A percentile compares a stretch with the other conserved stretches of the same genome.
Conservation (phyloP, 2,329 filamentous ascomycete species). For the Neurospora crassa region DNA sequence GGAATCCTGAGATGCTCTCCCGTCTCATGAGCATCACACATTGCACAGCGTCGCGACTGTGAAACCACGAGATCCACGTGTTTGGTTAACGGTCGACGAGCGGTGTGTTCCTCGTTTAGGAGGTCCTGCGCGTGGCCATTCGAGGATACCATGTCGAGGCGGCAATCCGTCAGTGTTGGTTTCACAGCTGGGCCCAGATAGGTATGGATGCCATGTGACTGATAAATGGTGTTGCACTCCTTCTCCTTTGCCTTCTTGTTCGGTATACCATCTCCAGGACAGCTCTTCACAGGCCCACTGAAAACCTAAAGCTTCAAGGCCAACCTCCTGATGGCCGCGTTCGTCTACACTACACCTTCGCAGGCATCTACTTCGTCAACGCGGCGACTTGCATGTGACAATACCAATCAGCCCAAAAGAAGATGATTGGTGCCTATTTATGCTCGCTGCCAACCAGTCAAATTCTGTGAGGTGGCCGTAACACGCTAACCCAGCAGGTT, state of each 20-base stretch:
- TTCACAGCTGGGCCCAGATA: background rate
- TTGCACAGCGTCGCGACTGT: background rate
- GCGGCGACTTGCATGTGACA: too few species aligned
- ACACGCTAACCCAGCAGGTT: too few species aligned
- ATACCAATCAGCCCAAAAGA: too few species aligned
- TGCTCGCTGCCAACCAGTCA: too few species aligned
- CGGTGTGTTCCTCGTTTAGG: background rate
- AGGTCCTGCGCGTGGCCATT: background rate
- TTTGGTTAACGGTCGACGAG: background rate
- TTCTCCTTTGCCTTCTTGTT: background rate
- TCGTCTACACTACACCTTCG: background rate
- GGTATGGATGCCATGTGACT: background rate
- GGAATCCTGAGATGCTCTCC: background rate
- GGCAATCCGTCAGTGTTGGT: background rate
- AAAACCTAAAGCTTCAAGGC: background rate
- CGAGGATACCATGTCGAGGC: background rate
- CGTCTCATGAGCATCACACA: background rate
- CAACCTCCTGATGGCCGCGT: background rate
- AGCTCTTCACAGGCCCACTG: background rate
- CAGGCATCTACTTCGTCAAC: too few species aligned
- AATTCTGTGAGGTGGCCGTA: too few species aligned
- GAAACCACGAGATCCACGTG: background rate
- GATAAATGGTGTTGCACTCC: background rate
- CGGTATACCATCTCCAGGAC: background rate
- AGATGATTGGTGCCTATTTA: too few species aligned